Conservation (phyloP, 2,329 filamentous ascomycete species). For the Botrytis sinoallii region DNA sequence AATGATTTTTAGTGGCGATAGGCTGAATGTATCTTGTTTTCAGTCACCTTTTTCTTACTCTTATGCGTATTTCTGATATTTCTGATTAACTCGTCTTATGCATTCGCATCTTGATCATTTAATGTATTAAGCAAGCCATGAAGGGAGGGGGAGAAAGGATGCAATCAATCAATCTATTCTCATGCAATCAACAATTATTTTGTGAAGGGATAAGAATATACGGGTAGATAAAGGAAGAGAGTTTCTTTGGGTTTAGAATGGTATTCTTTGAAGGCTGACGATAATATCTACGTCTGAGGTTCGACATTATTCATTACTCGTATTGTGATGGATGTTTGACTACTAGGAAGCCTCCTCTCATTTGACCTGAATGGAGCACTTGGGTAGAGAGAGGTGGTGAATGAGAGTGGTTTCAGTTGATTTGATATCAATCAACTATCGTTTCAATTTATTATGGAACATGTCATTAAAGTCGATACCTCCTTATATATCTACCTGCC, state of each 20-base stretch:
- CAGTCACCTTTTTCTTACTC: neutral
- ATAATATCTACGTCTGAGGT: neutral
- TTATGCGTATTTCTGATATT: neutral
- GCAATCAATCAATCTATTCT: neutral
- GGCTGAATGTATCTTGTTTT: neutral
- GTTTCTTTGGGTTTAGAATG: neutral
- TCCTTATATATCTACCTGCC: neutral
- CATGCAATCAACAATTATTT: neutral
- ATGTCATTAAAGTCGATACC: neutral
- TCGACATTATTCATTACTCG: neutral
- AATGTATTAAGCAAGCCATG: neutral
- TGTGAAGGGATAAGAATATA: neutral
- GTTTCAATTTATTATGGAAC: conserved; percentile 11
- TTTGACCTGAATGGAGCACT: neutral
- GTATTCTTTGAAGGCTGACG: neutral
- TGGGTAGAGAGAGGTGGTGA: neutral
- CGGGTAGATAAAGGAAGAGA: neutral
- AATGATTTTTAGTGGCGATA: neutral
- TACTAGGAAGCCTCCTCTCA: neutral
- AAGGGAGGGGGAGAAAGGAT: neutral
- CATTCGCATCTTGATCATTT: neutral
- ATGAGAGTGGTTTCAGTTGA: conserved; percentile 1
- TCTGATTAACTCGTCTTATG: neutral
- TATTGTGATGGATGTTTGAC: neutral
- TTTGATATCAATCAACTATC: conserved; percentile 14